Base-by-base conservation (phyloP, 2,329 filamentous ascomycete species). In the Cryphonectria radicalis region DNA sequence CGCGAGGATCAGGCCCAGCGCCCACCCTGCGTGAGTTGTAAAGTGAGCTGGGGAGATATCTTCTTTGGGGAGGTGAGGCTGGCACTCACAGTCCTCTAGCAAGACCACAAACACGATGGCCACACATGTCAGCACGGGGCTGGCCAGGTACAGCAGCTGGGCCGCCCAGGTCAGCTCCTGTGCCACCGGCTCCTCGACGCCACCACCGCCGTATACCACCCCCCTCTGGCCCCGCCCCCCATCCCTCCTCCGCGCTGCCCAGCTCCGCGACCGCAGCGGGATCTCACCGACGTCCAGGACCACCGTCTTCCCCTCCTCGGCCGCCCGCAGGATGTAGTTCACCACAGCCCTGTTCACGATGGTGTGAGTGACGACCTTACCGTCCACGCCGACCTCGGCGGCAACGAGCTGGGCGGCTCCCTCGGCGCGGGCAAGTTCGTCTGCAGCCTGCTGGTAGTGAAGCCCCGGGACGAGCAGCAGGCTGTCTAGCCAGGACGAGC, bases 401-500 rank as follows among this genome's bases (percentile, higher is more conserved):
- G 84, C 71, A 77, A 83, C 79, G 81, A 83, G 6, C 82, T 77
- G 82, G 4, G 80, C 81, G 19, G 80, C 79, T 28, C 81, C 82
- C 50, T 79, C 80, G 69, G 85, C 82, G 3, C 81, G 78, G 71
- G 82, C 82, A 22, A 90, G 79, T 0, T 83, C 82, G 17, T 87
- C 82, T 13, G 87, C 88, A 4, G 84, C 82, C 74, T 90, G 87
- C 74, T 91, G 88, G 74, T 86, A 86, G 78, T 91, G 89, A 66
- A 91, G 76, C 0, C 89, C 89, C 0, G 89, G 89, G 1, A 86
- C 88, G 3, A 91, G 82, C 17, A 90, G 81, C 14, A 91, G 81
- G 10, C 81, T 81, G 76, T 91, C 89, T 0, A 89, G 79, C 81
- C 86, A 87, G 2, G 84, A 85, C 0, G 87, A 86, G 3, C 86